These are phyloP conservation scores for Protomyces inouyei DNA, from an alignment of 1,139 yeast species.

Conservation along the genomic window DNA sequence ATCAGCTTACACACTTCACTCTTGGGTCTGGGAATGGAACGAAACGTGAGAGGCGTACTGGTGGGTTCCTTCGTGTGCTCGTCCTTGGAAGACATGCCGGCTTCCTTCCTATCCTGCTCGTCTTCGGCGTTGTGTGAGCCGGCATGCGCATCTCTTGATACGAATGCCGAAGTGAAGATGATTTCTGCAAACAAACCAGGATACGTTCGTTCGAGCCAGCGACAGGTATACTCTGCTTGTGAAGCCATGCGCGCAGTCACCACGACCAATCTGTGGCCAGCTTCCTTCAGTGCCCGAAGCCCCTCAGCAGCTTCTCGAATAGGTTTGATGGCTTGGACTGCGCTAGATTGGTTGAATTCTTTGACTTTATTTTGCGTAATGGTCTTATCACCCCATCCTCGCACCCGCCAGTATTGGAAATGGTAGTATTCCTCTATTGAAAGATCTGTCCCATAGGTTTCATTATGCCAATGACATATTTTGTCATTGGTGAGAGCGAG, in stretches of 20 bases:
- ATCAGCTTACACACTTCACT: slow-evolving; percentile 14
- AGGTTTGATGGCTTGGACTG: slow-evolving; percentile 9
- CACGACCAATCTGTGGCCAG: slow-evolving; percentile 13
- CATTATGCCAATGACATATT: slow-evolving; percentile 24
- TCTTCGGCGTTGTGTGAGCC: neutral
- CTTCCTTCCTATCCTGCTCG: slow-evolving; percentile 3
- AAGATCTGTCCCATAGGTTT: slow-evolving; percentile 22
- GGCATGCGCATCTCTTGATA: slow-evolving; percentile 1
- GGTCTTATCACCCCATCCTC: slow-evolving; percentile 22
- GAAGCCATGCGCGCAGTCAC: slow-evolving; percentile 23
- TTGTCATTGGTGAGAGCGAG: slow-evolving; percentile 19
- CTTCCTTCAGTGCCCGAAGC: neutral
- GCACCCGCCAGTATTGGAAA: slow-evolving; percentile 24
- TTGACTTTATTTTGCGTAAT: slow-evolving; percentile 8
- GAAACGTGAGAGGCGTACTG: slow-evolving; percentile 1
- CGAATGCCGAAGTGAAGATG: slow-evolving; percentile 25
- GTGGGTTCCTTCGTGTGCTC: neutral
- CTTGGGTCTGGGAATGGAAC: slow-evolving; percentile 13
- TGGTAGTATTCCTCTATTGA: slow-evolving; percentile 10
- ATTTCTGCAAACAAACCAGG: slow-evolving; percentile 17
- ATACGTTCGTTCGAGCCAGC: slow-evolving; percentile 3
- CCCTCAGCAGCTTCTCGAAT: slow-evolving; percentile 18
- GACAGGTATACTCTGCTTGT: slow-evolving; percentile 19
- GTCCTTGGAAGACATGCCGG: neutral
- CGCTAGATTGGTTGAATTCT: slow-evolving; percentile 17